Percentiles rank a stretch among this genome's conserved stretches.
Evolutionary conservation across 225 moss, liverwort and hornwort genomes (phyloP).

Genomic region (Rhytidiadelphus loreus): DNA sequence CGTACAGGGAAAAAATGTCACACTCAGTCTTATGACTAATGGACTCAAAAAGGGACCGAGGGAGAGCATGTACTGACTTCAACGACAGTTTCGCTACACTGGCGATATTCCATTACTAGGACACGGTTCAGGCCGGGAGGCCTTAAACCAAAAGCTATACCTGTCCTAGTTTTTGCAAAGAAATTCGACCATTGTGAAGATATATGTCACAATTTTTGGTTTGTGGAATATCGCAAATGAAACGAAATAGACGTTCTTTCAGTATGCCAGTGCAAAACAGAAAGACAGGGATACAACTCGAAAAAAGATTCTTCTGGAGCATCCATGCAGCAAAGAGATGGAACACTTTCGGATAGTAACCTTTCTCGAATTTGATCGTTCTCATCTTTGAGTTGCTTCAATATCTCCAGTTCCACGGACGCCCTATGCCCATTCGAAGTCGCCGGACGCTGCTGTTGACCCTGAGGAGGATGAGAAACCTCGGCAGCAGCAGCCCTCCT

Average conservation of each 20-base stretch:
- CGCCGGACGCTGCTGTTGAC: slow-evolving; percentile 15
- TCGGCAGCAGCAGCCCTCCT: slow-evolving; percentile 36
- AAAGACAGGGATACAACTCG: background rate
- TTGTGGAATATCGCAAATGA: too few species aligned
- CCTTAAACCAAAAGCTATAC: too few species aligned
- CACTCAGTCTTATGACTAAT: background rate
- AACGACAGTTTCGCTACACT: background rate
- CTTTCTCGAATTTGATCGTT: slow-evolving; percentile 38
- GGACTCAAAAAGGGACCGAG: background rate
- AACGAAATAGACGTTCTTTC: too few species aligned
- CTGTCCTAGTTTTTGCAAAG: too few species aligned
- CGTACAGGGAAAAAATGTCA: background rate
- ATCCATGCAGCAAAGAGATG: background rate
- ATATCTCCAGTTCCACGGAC: slow-evolving; percentile 27
- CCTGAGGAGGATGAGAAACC: slow-evolving; percentile 11
- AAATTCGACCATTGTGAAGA: too few species aligned
- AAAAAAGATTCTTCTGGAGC: background rate
- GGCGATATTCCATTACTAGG: too few species aligned
- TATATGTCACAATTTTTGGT: too few species aligned
- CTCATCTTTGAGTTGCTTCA: slow-evolving; percentile 43
- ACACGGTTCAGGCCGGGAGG: too few species aligned
- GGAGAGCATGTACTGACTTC: background rate
- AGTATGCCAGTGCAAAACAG: background rate
- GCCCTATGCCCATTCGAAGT: slow-evolving; percentile 25
- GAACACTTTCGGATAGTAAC: background rate